Evolutionary conservation across 371 early-diverging fungal genomes (phyloP), one percentile per base, ranked within the genome.

Genomic region (Syncephalis plumigaleata): DNA sequence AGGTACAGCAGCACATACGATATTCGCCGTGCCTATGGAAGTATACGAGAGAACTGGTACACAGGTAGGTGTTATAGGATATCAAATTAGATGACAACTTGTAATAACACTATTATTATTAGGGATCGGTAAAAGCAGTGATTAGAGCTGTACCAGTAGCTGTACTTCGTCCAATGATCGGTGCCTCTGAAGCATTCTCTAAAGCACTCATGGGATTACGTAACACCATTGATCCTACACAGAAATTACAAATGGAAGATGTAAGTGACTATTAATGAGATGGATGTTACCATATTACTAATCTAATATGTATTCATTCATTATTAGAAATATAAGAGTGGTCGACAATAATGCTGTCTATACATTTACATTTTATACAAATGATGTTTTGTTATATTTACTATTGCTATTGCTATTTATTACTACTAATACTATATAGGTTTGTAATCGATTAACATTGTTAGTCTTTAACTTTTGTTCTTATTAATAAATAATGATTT

Each of bases 141-240:
- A 79, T 90, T 36, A 70, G 81, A 11, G 91, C 95, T 5, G 89
- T 94, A 15, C 95, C 95, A 0, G 79, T 88, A 3, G 91, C 91
- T 0, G 83, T 93, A n/a, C 67, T 96, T 24, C 83, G 83, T 56
- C 94, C 97, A 0, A 87, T 93, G 82, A 90, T 95, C 55, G 95
- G 96, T 0, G 78, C 90, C 0, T 82, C 92, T 0, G 91, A 91
- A 39, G 93, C 93, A 0, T 79, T 94, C 13, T 83, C 88, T 9
- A 90, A 92, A 60, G 79, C 92, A 9, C 67, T 96, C 43, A 68
- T 92, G 27, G 96, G 96, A 1, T 49, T 94, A 47, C 77, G 85
- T 45, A 92, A 87, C 53, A 76, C 81, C 1, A 73, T 96, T 44
- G 95, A 95, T 63, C 87, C 89, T 9, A 71, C 56, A 1, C 78